These are phyloP conservation scores for Graphilbum fragrans DNA, from an alignment of 2,329 filamentous ascomycete species.

Conservation along the genomic window DNA sequence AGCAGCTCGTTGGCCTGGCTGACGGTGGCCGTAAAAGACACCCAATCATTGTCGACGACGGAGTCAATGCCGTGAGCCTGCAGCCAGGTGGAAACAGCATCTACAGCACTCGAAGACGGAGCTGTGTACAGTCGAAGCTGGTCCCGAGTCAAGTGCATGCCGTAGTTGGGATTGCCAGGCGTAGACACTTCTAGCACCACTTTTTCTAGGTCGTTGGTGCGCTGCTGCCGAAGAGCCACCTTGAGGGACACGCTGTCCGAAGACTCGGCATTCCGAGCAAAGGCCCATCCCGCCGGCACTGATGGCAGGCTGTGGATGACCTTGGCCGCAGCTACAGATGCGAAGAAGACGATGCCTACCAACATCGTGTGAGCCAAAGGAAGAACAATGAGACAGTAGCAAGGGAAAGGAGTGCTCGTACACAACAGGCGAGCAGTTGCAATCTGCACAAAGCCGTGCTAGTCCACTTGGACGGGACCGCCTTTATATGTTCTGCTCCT, in stretches of 20 bases:
- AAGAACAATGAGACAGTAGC: too few species aligned
- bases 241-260: constrained; percentile 31
- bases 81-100: constrained; percentile 44
- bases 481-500: too few species aligned
- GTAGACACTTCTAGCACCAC: constrained; percentile 49
- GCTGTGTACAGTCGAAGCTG: constrained; percentile 42
- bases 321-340: constrained; percentile 16
- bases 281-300: constrained; percentile 25
- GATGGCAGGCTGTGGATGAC: constrained; percentile 23
- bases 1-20: constrained; percentile 41
- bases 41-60: constrained; percentile 44
- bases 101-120: constrained; percentile 33
- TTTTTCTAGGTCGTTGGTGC: constrained; percentile 40
- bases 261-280: constrained; percentile 19
- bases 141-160: constrained; percentile 48
- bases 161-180: constrained; percentile 45
- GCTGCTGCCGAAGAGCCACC: constrained; percentile 35
- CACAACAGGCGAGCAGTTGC: too few species aligned
- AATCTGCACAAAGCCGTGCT: too few species aligned
- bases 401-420: too few species aligned
- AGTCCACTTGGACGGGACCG: too few species aligned
- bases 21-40: constrained; percentile 43
- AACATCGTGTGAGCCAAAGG: constrained; percentile 8
- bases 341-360: constrained; percentile 14
- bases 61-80: constrained; percentile 31